phyloP scores from a whole-genome alignment of 2,329 filamentous ascomycete genomes.

The Coccinonectria pachysandricola region DNA sequence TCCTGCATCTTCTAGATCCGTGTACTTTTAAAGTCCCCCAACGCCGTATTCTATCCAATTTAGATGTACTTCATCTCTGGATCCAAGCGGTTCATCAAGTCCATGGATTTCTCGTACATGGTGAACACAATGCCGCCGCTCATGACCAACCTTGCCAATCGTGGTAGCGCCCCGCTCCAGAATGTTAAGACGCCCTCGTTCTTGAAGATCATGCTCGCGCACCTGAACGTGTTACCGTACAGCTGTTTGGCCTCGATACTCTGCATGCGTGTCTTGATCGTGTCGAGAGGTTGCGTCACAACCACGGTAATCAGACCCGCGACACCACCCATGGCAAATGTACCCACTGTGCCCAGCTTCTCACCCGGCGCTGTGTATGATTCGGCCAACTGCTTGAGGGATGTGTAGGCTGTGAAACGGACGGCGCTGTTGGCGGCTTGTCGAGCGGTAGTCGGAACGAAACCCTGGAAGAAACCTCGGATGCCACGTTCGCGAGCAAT shows the following conservation, averaged over 20 bases:
- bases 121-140: conserved; percentile 97
- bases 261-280: conserved; percentile 97
- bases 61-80: conserved; percentile 77
- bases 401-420: conserved; percentile 84
- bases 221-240: conserved; percentile 83
- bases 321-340: conserved; percentile 81
- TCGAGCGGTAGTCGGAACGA: conserved; percentile 86
- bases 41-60: conserved; percentile 2
- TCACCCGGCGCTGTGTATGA: conserved; percentile 89
- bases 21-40: conserved; percentile 1
- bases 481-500: conserved; percentile 83
- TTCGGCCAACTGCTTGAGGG: conserved; percentile 80
- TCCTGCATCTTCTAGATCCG: too few species aligned
- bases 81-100: conserved; percentile 68
- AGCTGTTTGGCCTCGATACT: conserved; percentile 71
- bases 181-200: conserved; percentile 84
- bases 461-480: conserved; percentile 91
- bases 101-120: conserved; percentile 97
- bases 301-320: conserved; percentile 88
- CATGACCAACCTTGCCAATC: conserved; percentile 73
- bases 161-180: conserved; percentile 86
- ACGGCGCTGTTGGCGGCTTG: conserved; percentile 92
- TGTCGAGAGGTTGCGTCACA: conserved; percentile 68
- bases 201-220: conserved; percentile 72
- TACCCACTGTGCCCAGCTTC: conserved; percentile 79